These are phyloP conservation scores for Albugo laibachii DNA, from an alignment of 352 stramenopile genomes.

Conservation along the genomic window DNA sequence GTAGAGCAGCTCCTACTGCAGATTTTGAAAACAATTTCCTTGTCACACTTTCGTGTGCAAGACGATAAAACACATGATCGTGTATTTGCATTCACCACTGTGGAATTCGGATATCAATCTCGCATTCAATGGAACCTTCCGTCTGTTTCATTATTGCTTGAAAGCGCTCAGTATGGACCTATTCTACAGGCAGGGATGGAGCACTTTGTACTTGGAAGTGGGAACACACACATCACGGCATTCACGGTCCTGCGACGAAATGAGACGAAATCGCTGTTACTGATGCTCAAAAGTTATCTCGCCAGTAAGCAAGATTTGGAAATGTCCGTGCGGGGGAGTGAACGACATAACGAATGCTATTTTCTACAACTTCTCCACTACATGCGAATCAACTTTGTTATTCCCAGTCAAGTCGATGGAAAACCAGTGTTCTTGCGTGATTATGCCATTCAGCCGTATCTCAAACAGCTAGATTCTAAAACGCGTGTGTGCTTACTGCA, in stretches of 20 bases:
- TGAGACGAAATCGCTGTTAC: constrained; percentile 35
- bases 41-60: constrained; percentile 51
- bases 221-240: constrained; percentile 59
- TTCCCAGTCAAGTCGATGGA: constrained; percentile 51
- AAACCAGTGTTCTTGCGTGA: constrained; percentile 42
- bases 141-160: constrained; percentile 32
- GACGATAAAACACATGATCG: constrained; percentile 15
- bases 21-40: constrained; percentile 51
- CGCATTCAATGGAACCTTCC: constrained; percentile 56
- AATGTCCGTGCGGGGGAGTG: constrained; percentile 32
- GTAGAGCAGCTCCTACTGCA: constrained; percentile 30
- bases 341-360: constrained; percentile 27
- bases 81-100: constrained; percentile 66
- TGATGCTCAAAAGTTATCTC: constrained; percentile 54
- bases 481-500: constrained; percentile 47
- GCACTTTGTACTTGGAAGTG: constrained; percentile 38
- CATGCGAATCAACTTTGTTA: constrained; percentile 29
- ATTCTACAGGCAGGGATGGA: constrained; percentile 52
- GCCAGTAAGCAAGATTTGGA: constrained; percentile 23
- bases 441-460: constrained; percentile 27
- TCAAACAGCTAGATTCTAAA: constrained; percentile 61
- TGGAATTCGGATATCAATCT: constrained; percentile 45
- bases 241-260: constrained; percentile 47
- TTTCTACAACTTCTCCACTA: constrained; percentile 47
- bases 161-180: constrained; percentile 14